Evolutionary conservation across 352 stramenopile species (phyloP), one percentile per base, ranked within the genome.

Genomic region (Phytopythium kandeliae): DNA sequence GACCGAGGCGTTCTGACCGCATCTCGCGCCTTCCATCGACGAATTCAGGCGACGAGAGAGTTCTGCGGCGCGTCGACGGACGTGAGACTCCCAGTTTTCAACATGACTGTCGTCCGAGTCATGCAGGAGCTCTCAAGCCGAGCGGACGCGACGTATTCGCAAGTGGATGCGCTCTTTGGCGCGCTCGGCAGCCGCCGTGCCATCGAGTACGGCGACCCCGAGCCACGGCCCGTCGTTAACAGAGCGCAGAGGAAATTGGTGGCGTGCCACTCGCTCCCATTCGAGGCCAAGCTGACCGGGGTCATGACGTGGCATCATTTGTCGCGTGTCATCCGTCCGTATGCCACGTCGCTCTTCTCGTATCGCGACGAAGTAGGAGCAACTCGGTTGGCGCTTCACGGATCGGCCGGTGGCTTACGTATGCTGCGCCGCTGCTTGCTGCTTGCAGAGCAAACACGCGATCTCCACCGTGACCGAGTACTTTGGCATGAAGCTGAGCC

Each of bases 401-500:
- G 5, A 33, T 33, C n/a, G n/a, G n/a, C n/a, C n/a, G n/a, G n/a
- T n/a, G n/a, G n/a, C n/a, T n/a, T n/a, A n/a, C n/a, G n/a, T n/a
- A n/a, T n/a, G n/a, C n/a, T n/a, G n/a, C n/a, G 15, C 12, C 15
- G 3, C 10, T 47, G 28, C 28, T 31, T 9, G 4, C 28, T 12
- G 3, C 6, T 33, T 5, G 0, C 13, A 37, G 28, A 25, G 21
- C 44, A 22, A 50, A 17, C 3, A 50, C 1, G n/a, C 44, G 9
- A 25, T n/a, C 1, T 50, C 28, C 4, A 54, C 50, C 3, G 41
- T 56, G 21, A 42, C n/a, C 17, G 50, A 56, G 41, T 43, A 44
- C 37, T 56, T 56, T 41, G 50, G 50, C 7, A 56, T 56, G 19
- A 44, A 56, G 50, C 38, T 56, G 12, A 21, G 24, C 5, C 33